phyloP scores from a whole-genome alignment of 2,329 filamentous ascomycete species.

The Talaromyces sp. region DNA sequence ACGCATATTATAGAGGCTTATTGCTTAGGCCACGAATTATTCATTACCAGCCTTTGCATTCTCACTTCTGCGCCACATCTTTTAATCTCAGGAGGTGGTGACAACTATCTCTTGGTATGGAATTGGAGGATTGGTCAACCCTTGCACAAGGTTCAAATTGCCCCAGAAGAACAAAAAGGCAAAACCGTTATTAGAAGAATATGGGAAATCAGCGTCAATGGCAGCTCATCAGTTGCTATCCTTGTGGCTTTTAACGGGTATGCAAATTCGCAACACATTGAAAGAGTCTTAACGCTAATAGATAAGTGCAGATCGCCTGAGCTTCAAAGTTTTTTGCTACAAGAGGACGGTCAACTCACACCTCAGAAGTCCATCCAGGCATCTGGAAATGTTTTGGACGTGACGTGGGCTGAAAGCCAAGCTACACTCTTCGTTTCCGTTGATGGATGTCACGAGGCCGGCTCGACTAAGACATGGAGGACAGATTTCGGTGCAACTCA shows the following conservation, averaged over 20 bases:
- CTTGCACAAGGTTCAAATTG: conserved; percentile 26
- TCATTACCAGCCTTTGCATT: conserved; percentile 71
- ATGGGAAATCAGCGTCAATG: conserved; percentile 34
- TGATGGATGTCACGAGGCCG: conserved; percentile 47
- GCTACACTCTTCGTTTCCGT: conserved; percentile 44
- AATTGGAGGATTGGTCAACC: conserved; percentile 57
- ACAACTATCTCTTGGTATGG: conserved; percentile 74
- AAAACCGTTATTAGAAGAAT: conserved; percentile 46
- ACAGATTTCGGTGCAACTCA: conserved; percentile 14
- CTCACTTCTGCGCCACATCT: conserved; percentile 51
- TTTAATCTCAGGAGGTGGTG: conserved; percentile 81
- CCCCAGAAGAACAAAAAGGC: conserved; percentile 17
- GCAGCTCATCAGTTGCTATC: conserved; percentile 22
- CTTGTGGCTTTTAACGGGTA: conserved; percentile 57
- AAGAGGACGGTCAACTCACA: conserved; percentile 44
- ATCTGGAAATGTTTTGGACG: conserved; percentile 60
- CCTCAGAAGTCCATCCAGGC: conserved; percentile 49
- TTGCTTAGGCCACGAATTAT: conserved; percentile 82
- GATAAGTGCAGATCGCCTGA: conserved; percentile 51
- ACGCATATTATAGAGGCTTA: conserved; percentile 82
- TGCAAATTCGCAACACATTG: conserved; percentile 17
- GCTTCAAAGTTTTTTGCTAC: conserved; percentile 61
- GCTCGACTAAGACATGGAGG: conserved; percentile 42
- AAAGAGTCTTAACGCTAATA: background rate
- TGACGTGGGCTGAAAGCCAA: conserved; percentile 28